A percentile compares a stretch with the other conserved stretches of the same genome.
phyloP scores from a whole-genome alignment of 148 eudicot genomes.

The Arctostaphylos glauca region DNA sequence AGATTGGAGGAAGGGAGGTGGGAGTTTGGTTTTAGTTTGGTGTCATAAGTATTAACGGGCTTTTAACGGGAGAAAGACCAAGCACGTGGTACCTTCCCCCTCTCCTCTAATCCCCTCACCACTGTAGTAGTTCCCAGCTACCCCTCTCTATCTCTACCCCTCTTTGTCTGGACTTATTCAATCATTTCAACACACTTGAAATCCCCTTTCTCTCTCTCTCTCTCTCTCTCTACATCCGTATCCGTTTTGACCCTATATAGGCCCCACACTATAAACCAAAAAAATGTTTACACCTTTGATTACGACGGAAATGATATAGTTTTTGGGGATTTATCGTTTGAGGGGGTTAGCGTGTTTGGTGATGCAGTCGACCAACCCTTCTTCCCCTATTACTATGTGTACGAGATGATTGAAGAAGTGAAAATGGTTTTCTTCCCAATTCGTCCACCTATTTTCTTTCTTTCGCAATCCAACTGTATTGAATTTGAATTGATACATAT shows the following conservation, averaged over 20 bases:
- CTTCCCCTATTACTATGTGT: not conserved
- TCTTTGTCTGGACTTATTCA: not conserved
- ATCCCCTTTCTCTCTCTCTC: not conserved
- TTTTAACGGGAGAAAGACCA: not conserved
- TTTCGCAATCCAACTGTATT: not conserved
- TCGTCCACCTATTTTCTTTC: not conserved
- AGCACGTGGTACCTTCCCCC: conserved; percentile 14
- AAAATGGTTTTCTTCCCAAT: not conserved
- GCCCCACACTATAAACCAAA: not conserved
- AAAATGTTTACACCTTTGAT: not conserved
- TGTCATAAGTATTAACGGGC: not conserved
- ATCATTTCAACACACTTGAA: not conserved
- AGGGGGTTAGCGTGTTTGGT: not conserved
- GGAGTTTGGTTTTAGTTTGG: conserved; percentile 7
- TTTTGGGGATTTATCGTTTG: not conserved
- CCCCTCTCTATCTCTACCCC: conserved; percentile 1
- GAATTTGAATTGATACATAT: not conserved
- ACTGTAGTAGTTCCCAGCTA: conserved; percentile 16
- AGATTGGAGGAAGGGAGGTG: not conserved
- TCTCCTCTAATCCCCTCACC: not conserved
- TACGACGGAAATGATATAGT: not conserved
- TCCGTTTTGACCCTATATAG: not conserved
- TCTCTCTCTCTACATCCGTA: not conserved
- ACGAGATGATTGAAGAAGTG: not conserved
- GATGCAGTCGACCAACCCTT: conserved; percentile 15